Percentiles rank a stretch among this genome's conserved stretches.
Conservation (phyloP, 768 basidiomycete species). For the Auriscalpium orientale region DNA sequence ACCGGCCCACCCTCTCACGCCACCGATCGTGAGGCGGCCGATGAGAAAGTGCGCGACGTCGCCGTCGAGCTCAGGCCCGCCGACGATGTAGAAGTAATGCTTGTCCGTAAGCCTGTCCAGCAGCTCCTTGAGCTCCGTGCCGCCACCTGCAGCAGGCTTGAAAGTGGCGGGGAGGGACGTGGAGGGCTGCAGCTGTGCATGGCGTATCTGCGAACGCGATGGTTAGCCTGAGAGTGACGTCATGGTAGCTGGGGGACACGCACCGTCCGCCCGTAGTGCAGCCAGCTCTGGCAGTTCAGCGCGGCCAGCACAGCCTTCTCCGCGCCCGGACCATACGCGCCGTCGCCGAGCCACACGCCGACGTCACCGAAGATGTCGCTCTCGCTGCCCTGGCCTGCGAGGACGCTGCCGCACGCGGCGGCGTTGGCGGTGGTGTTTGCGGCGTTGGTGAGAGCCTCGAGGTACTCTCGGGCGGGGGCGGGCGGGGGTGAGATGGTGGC, state of each 20-base stretch:
- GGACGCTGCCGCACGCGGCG: conserved; percentile 41
- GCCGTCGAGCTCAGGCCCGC: not conserved
- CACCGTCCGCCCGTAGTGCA: conserved; percentile 6
- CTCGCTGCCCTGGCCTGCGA: conserved; percentile 47
- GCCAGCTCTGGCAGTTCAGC: conserved; percentile 14
- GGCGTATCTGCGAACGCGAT: conserved; percentile 4
- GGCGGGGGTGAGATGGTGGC: conserved; percentile 10
- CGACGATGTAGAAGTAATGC: conserved; percentile 4
- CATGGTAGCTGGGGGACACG: not conserved
- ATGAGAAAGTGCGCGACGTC: conserved; percentile 8
- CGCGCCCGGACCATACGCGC: conserved; percentile 26
- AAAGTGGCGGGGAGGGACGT: conserved; percentile 10
- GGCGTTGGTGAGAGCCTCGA: conserved; percentile 26
- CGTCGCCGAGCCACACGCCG: conserved; percentile 43
- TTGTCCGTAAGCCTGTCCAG: conserved; percentile 10
- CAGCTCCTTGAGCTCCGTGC: conserved; percentile 6
- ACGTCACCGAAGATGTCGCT: conserved; percentile 50
- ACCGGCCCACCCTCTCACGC: conserved; percentile 11
- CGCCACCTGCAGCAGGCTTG: not conserved
- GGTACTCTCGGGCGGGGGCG: conserved; percentile 3
- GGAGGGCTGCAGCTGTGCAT: conserved; percentile 5
- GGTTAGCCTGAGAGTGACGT: not conserved
- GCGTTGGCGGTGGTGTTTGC: conserved; percentile 34
- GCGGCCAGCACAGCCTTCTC: conserved; percentile 26
- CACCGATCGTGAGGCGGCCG: conserved; percentile 10